Evolutionary conservation across 306 rosid genomes (phyloP), one percentile per base, ranked within the genome.

Genomic region (Castanea crenata): DNA sequence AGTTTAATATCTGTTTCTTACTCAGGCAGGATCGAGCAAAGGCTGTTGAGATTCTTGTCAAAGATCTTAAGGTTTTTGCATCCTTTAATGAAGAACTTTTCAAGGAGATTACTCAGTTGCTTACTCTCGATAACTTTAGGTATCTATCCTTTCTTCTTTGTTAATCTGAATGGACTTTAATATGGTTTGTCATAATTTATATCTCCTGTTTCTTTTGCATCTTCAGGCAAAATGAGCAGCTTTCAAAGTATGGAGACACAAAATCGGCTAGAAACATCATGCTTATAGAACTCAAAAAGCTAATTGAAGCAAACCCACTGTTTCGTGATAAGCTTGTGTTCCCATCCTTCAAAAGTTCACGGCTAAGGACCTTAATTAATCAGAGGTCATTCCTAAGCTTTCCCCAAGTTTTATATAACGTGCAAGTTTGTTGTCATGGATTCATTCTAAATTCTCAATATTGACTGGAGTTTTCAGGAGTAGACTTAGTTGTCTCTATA

Each of bases 201-300:
- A 23, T 32, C 35, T 25, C 35, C 11, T 41, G 9, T 29, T 72
- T 35, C 31, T 77, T 55, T 55, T 44, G 12, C 74, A 16, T 74
- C 51, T 54, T 74, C 83, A 85, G 88, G 85, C 88, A 81, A 74
- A 85, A 85, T 63, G 88, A 85, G 83, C 88, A 85, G 83, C 88
- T 85, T 78, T 85, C 88, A n/a, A 85, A 81, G 81, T 85, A 85
- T 2, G 88, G 88, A 12, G 88, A 85, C 76, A 85, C 88, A 70
- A 85, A 85, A 61, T 85, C 88, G 2, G 88, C 88, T 70, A 80
- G 88, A 55, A 85, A 85, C 55, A 85, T 85, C 68, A 85, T 81
- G 88, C 85, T 85, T 25, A 64, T 85, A 13, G 88, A 85, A 85
- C 88, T 85, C 34, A 85, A 85, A 65, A 85, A 85, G 76, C 80